Evolutionary conservation across 2,329 filamentous ascomycete genomes (phyloP).

Genomic region (Monosporascus sp.): DNA sequence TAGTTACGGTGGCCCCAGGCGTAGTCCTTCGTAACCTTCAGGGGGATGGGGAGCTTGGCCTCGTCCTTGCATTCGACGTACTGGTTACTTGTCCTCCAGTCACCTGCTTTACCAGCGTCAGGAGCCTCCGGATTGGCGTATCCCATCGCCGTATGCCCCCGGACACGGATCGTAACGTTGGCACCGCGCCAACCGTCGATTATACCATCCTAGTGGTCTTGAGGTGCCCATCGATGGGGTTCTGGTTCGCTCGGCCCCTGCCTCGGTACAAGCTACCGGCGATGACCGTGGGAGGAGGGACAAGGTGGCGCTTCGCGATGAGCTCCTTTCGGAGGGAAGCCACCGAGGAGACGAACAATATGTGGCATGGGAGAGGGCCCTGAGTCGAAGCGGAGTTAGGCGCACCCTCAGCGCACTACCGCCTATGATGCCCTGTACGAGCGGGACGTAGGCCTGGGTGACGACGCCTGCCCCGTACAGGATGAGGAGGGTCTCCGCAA

Average conservation of each 20-base stretch:
- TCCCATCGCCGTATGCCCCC: conserved; percentile 7
- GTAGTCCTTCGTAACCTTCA: conserved; percentile 7
- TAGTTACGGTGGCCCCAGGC: conserved; percentile 4
- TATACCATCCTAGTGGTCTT: conserved; percentile 23
- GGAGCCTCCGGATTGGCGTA: conserved; percentile 11
- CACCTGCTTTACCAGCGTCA: not conserved
- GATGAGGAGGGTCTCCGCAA: not conserved
- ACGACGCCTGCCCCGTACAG: not conserved
- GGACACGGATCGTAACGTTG: conserved; percentile 14
- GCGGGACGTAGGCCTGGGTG: no score
- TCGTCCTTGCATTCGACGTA: conserved; percentile 18
- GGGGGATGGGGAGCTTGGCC: conserved; percentile 11
- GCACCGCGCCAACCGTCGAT: not conserved
- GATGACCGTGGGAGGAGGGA: conserved; percentile 30
- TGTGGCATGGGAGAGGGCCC: conserved; percentile 78
- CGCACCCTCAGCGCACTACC: conserved; percentile 77
- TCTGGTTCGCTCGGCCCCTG: conserved; percentile 22
- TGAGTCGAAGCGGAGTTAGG: conserved; percentile 97
- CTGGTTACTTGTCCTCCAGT: not conserved
- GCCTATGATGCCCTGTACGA: not conserved
- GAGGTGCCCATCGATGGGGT: conserved; percentile 15
- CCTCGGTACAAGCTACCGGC: conserved; percentile 25
- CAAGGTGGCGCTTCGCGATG: conserved; percentile 34
- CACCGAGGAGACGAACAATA: conserved; percentile 67
- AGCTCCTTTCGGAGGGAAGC: conserved; percentile 28